Conservation (phyloP, 768 basidiomycete species). For the Boletus reticuloceps region DNA sequence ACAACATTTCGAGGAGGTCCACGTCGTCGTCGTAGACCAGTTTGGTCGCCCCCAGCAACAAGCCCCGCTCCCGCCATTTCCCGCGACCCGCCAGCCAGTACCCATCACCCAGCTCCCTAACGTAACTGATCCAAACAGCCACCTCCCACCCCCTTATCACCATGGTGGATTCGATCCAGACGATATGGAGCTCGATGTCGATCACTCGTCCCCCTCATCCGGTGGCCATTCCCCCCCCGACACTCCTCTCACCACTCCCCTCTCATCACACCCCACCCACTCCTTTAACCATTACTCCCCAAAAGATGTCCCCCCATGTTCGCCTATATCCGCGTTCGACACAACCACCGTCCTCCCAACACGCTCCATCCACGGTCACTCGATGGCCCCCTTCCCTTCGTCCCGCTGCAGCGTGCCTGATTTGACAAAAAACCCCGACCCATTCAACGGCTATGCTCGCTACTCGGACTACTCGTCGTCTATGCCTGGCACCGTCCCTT, state of each 20-base stretch:
- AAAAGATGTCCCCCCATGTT: constrained; percentile 25
- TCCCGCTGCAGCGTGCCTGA: constrained; percentile 27
- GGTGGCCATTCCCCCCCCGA: constrained; percentile 37
- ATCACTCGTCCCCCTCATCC: constrained; percentile 54
- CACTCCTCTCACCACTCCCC: constrained; percentile 43
- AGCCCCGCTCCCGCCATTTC: constrained; percentile 29
- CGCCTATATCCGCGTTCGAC: constrained; percentile 49
- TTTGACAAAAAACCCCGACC: constrained; percentile 41
- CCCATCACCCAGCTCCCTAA: constrained; percentile 33
- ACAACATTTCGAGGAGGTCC: constrained; percentile 90
- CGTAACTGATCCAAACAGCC: constrained; percentile 21
- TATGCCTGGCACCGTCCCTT: constrained; percentile 56
- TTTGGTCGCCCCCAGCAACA: constrained; percentile 36
- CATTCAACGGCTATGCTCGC: constrained; percentile 68
- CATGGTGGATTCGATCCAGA: constrained; percentile 60
- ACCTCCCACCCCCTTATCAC: constrained; percentile 31
- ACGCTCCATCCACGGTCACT: constrained; percentile 36
- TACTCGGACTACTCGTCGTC: constrained; percentile 63
- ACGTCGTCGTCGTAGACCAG: constrained; percentile 71
- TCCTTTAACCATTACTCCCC: constrained; percentile 31
- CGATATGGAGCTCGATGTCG: constrained; percentile 78
- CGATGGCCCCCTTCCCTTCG: constrained; percentile 34
- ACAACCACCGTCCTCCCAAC: constrained; percentile 54
- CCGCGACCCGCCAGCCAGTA: constrained; percentile 25
- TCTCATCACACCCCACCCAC: constrained; percentile 34